Conservation (phyloP, 1,284 basidiomycete species). For the Leccinum pachyderme region DNA sequence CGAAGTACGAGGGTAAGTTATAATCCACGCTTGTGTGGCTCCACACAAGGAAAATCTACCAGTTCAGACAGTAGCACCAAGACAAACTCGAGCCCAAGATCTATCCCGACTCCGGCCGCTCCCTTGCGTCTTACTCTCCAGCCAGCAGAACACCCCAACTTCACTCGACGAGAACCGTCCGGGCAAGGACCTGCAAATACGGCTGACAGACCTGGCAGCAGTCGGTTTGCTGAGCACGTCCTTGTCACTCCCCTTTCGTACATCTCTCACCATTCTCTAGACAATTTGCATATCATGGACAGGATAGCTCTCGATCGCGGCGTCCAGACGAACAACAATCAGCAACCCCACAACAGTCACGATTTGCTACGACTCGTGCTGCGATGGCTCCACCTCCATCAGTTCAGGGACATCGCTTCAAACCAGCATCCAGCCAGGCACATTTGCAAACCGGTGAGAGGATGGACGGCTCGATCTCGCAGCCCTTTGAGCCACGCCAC, state of each 20-base stretch:
- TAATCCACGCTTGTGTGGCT: slow-evolving; percentile 6
- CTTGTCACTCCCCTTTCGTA: slow-evolving; percentile 3
- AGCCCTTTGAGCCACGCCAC: slow-evolving; percentile 13
- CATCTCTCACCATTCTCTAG: slow-evolving; percentile 36
- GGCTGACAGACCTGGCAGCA: slow-evolving; percentile 43
- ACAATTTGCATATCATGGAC: slow-evolving; percentile 57
- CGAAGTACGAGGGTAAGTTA: slow-evolving; percentile 45
- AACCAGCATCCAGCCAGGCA: slow-evolving; percentile 17
- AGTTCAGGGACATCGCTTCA: slow-evolving; percentile 27
- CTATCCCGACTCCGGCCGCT: slow-evolving; percentile 46
- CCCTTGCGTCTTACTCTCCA: slow-evolving; percentile 61
- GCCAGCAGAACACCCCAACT: slow-evolving; percentile 48
- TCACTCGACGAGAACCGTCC: slow-evolving; percentile 35
- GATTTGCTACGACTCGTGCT: slow-evolving; percentile 12
- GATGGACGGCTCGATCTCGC: slow-evolving; percentile 8
- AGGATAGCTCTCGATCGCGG: slow-evolving; percentile 39
- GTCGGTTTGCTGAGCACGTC: slow-evolving; percentile 48
- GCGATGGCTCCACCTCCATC: slow-evolving; percentile 25
- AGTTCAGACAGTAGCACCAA: slow-evolving; percentile 32
- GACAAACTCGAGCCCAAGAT: slow-evolving; percentile 57
- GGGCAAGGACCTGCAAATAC: slow-evolving; percentile 21
- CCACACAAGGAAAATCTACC: slow-evolving; percentile 14
- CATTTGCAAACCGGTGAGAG: slow-evolving; percentile 10
- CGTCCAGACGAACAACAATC: slow-evolving; percentile 39
- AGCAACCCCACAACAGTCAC: slow-evolving; percentile 24